Evolutionary conservation across 306 rosid species (phyloP), one percentile per base, ranked within the genome.

Genomic region (Notholithocarpus densiflorus): DNA sequence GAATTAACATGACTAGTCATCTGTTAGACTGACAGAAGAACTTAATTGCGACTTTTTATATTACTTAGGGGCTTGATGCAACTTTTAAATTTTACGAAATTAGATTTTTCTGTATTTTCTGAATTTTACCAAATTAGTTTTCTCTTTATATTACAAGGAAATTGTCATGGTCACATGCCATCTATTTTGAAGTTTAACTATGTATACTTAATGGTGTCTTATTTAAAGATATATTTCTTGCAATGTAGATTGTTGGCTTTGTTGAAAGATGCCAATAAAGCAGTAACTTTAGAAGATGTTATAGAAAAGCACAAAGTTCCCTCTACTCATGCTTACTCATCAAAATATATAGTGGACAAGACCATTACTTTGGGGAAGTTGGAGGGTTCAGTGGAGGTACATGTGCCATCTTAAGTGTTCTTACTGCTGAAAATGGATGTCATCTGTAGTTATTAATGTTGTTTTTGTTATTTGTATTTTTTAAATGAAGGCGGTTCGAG

Each of bases 341-440:
- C 82, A 57, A 90, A 71, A 75, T 68, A 29, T 78, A 72, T 79
- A 19, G 92, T 89, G 79, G 99, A 93, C 68, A 93, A 70, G 90
- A 89, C 81, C 85, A 90, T 93, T 74, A 91, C 91, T 40, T 48
- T 76, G 73, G 99, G 98, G 48, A 95, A 91, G 88, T 84, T 95
- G 92, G 98, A 93, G 80, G 93, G 90, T 45, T 84, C 96, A 75
- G 90, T 91, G 78, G 92, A 88, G 87, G 99, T 93, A 85, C 31
- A 31, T 48, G 48, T 43, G 20, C 60, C 60, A 32, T 68, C 37
- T 75, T 51, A 65, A 59, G 71, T 74, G 51, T 77, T 72, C n/a
- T 61, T 37, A 5, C 59, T 19, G 26, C 69, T 27, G 40, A 6
- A 68, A 19, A 68, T 68, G 7, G 72, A 14, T 19, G 51, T 34